Evolutionary conservation across 164 flowering plant species (phyloP), one percentile per base, ranked within the genome.

Genomic region (Euptelea pleiosperma): DNA sequence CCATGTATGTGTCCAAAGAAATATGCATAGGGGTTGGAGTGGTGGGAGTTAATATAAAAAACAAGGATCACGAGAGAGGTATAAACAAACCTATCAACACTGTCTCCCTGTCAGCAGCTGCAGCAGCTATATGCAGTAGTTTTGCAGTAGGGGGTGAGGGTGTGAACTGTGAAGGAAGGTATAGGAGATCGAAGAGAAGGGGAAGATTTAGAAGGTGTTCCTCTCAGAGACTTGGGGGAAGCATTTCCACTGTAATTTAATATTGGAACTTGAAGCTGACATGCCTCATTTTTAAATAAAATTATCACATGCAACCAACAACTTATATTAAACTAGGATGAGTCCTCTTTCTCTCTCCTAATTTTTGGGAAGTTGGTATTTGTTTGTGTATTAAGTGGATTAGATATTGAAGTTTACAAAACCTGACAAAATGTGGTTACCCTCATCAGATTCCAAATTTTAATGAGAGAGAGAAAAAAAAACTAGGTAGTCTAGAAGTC

Each of bases 41-140:
- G 29, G 60, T 45, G 45, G 47, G 37, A 47, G 31, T 46, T 39
- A 49, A 15, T 39, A 10, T 45, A 66, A 67, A 70, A 74, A 67
- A 61, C 25, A 77, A 67, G 72, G 65, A 57, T 83, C 85, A 83
- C 89, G 89, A 77, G 85, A 68, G 67, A 61, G 62, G 70, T 63
- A 62, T 56, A 62, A 55, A 49, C 22, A 55, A 56, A 53, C 46
- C 56, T 41, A 74, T 35, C 36, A 43, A 30, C 19, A 46, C 81
- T 71, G 73, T 61, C 58, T 61, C 83, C 71, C 40, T 78, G 84
- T 79, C 82, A 82, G 84, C 68, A 67, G 78, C 78, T 71, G 79
- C 70, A 35, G 29, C 47, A 43, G n/a, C 21, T 43, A 3, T 8
- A 4, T 53, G 54, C 39, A 15, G 4, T 69, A 65, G 63, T 26